Evolutionary conservation across 1,284 basidiomycete genomes (phyloP), one percentile per base, ranked within the genome.

Genomic region (Malassezia arunalokei): DNA sequence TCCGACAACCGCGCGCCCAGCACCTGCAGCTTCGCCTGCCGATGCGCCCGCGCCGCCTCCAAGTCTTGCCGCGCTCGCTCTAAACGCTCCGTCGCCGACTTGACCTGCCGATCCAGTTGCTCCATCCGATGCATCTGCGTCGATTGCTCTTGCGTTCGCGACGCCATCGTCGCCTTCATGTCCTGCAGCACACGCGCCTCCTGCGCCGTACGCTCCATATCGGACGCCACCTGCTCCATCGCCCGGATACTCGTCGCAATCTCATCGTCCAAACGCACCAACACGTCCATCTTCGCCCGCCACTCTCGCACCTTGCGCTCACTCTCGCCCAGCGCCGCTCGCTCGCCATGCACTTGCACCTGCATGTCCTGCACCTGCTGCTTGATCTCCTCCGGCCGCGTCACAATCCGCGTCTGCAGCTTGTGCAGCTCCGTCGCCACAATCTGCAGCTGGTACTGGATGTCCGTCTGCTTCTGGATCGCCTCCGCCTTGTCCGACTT

Each of bases 291-390:
- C 33, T 60, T 64, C 15, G 57, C 59, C 29, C 58, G 49, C 46
- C 64, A 60, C 45, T 62, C 62, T 24, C 56, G 50, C 58, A 90
- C 75, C 35, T 85, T 84, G 48, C 80, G 76, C 40, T 85, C 74
- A 69, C 88, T 87, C 47, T 88, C 85, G 65, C 82, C 82, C 53
- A 85, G 79, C 65, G 83, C 79, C 0, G 78, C 76, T 32, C 80
- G 78, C 62, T 84, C 79, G 70, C 84, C 84, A 51, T 78, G 78
- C 45, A 86, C 73, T 62, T 85, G 83, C n/a, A 81, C 76, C 27
- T 54, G 44, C 40, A 66, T 45, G 17, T 60, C 60, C 15, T 52
- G 50, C 2, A 68, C 49, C 40, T 51, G 52, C 40, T 51, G 55
- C 49, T 57, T 59, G 44, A 68, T 57, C 51, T 64, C 62, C 48